Evolutionary conservation across 208 protist genomes (phyloP), one percentile per base, ranked within the genome.

Genomic region (Leishmania turanica): DNA sequence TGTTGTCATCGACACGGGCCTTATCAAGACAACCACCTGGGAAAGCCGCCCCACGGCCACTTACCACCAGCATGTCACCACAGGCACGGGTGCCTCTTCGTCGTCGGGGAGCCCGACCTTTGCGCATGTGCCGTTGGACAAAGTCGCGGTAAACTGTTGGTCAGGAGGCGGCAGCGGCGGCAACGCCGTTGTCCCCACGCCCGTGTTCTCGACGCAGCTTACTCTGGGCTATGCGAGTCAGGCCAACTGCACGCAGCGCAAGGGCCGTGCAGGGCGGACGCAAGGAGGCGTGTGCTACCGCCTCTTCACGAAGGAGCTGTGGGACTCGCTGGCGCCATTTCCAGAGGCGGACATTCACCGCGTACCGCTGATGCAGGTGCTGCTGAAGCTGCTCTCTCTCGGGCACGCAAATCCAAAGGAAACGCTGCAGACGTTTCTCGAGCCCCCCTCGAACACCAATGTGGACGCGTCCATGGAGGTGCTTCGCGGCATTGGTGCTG

Each of bases 231-330:
- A 93, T 84, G 92, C 90, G 75, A 99, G 99, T 56, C 90, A 98
- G 80, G 98, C 99, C 0, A 96, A 94, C 72, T 98, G 99, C 24
- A 97, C 99, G 42, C 99, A 99, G 95, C 94, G 99, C 21, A 99
- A 98, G 34, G 99, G 99, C 60, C 96, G 99, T 83, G 99, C 99
- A 5, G 99, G 99, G 40, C 92, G 99, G 75, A 99, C 99, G 31
- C 85, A 94, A 65, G 96, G 98, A 11, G 99, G 99, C 40, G 99
- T 99, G 77, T 99, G 98, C 87, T 99, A 99, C 92, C 90, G 99
- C 24, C 90, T 99, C 47, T 99, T 99, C 87, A 98, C 98, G 0
- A 84, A 88, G 21, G 83, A 73, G 17, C 66, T 90, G 49, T 96
- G 90, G 88, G 87, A 89, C 56, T 84, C 86, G 31, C 80, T 98